phyloP scores from a whole-genome alignment of 2,329 filamentous ascomycete genomes.

The Neobulgaria alba region DNA sequence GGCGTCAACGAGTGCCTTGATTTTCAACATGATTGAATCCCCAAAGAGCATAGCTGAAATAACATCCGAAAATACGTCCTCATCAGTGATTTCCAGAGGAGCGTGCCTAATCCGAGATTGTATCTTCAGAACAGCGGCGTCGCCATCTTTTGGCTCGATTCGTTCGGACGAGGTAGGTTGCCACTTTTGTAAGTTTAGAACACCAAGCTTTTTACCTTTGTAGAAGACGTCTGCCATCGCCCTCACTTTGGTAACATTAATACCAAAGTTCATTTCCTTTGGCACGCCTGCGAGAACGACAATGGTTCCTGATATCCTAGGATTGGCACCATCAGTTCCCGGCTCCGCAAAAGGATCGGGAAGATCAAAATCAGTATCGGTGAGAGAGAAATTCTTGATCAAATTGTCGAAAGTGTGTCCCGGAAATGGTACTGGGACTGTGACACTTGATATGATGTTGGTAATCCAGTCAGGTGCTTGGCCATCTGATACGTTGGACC shows the following conservation, averaged over 20 bases:
- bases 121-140: constrained; percentile 60
- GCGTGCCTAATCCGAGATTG: constrained; percentile 68
- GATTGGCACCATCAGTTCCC: constrained; percentile 61
- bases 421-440: constrained; percentile 75
- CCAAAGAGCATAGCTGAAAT: constrained; percentile 71
- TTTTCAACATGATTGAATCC: constrained; percentile 58
- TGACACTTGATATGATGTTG: constrained; percentile 72
- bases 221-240: constrained; percentile 78
- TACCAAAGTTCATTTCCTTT: constrained; percentile 74
- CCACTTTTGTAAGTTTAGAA: constrained; percentile 73
- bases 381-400: constrained; percentile 80
- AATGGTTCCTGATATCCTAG: constrained; percentile 75
- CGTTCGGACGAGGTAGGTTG: constrained; percentile 75
- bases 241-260: constrained; percentile 69
- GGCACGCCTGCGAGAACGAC: constrained; percentile 72
- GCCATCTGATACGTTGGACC: constrained; percentile 56
- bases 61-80: constrained; percentile 69
- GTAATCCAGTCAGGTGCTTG: constrained; percentile 75
- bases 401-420: constrained; percentile 73
- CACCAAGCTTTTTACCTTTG: constrained; percentile 66
- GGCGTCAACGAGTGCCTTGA: constrained; percentile 76
- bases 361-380: constrained; percentile 76
- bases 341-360: constrained; percentile 75
- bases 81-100: constrained; percentile 74
- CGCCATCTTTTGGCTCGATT: constrained; percentile 45